A percentile compares a stretch with the other conserved stretches of the same genome.
phyloP scores from a whole-genome alignment of 768 basidiomycete species.

The Filobasidium floriforme region DNA sequence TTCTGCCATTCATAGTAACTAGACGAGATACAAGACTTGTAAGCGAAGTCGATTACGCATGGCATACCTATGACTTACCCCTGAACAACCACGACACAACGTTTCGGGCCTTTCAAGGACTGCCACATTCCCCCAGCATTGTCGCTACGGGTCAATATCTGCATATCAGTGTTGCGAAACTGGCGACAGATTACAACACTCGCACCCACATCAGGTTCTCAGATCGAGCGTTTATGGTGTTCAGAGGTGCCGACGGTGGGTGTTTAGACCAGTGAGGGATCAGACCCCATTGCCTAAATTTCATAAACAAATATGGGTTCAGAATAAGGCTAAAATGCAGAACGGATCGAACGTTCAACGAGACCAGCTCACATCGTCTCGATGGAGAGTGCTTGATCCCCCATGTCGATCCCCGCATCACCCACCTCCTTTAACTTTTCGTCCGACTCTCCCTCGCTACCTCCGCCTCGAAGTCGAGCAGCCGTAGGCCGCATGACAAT shows the following conservation, averaged over 20 bases:
- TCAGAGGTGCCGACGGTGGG: slow-evolving; percentile 54
- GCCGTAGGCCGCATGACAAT: slow-evolving; percentile 6
- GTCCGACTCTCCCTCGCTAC: background rate
- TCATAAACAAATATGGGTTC: background rate
- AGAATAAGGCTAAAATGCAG: background rate
- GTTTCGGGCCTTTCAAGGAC: slow-evolving; percentile 66
- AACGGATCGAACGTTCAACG: too few relatives aligned
- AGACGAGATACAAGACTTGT: background rate
- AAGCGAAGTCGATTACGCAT: background rate
- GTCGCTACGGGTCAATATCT: background rate
- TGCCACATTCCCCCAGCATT: slow-evolving; percentile 69
- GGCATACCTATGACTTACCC: slow-evolving; percentile 50
- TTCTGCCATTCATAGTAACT: slow-evolving; percentile 95
- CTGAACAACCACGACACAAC: slow-evolving; percentile 76
- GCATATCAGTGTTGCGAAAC: background rate
- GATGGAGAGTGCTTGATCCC: slow-evolving; percentile 50
- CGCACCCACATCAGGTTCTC: slow-evolving; percentile 57
- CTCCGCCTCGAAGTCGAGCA: slow-evolving; percentile 3
- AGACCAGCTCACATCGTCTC: slow-evolving; percentile 60
- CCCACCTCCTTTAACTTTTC: slow-evolving; percentile 26
- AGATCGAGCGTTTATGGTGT: slow-evolving; percentile 81
- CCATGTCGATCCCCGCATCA: slow-evolving; percentile 21
- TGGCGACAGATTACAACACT: background rate
- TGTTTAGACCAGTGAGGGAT: slow-evolving; percentile 75
- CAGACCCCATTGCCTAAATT: slow-evolving; percentile 62